phyloP scores from a whole-genome alignment of 2,329 filamentous ascomycete species.

The Alternaria sp. region DNA sequence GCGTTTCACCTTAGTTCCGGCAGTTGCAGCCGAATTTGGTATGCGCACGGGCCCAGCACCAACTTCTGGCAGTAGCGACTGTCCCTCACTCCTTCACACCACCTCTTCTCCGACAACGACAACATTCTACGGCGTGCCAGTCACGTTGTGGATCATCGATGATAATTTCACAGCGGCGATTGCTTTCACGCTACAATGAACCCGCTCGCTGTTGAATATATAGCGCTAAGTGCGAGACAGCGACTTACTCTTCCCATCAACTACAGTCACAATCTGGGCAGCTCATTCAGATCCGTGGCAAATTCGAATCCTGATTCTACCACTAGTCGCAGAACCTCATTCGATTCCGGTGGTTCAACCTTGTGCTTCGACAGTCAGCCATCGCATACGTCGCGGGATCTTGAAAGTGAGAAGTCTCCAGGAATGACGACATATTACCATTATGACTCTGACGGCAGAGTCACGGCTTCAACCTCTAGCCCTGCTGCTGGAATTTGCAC shows the following conservation, averaged over 20 bases:
- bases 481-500: neutral
- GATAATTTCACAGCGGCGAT: neutral
- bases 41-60: constrained; percentile 13
- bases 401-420: neutral
- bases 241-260: neutral
- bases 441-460: constrained; percentile 6
- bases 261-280: neutral
- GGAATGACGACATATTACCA: constrained; percentile 18
- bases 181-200: constrained; percentile 10
- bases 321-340: constrained; percentile 1
- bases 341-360: neutral
- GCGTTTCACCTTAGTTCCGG: constrained; percentile 13
- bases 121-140: neutral
- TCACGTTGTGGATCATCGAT: neutral
- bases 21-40: constrained; percentile 1
- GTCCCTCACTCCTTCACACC: neutral
- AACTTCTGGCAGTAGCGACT: neutral
- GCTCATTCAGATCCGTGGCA: neutral
- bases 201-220: neutral
- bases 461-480: constrained; percentile 1
- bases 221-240: neutral
- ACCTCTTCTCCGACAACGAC: neutral
- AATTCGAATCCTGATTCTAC: neutral
- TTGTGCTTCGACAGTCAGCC: constrained; percentile 3
- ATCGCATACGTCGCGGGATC: neutral